Conservation (phyloP, 139 green algal genomes). For the Chlamydomonas sphaeroides region DNA sequence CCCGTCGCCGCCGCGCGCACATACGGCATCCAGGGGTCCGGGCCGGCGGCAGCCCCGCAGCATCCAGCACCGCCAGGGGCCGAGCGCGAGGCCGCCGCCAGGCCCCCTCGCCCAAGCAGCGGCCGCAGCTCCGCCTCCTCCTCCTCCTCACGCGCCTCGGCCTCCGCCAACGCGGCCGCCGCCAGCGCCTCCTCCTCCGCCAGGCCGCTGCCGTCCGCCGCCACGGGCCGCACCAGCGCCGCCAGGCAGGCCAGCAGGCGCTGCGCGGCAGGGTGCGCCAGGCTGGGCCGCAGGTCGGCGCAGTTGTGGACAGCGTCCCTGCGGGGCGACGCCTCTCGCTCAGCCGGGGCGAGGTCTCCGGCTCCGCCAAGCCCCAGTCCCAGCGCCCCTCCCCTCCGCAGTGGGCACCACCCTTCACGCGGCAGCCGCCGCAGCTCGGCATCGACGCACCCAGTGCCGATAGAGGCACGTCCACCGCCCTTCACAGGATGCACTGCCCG, state of each 20-base stretch:
- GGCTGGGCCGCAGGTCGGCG: constrained; percentile 27
- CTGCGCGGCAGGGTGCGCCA: constrained; percentile 28
- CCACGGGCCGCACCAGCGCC: neutral
- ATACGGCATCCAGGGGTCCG: constrained; percentile 11
- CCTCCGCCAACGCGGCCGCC: too few relatives aligned
- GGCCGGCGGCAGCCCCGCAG: too few relatives aligned
- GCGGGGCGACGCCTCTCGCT: too few relatives aligned
- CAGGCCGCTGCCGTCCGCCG: neutral
- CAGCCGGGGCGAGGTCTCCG: too few relatives aligned
- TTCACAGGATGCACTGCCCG: too few relatives aligned
- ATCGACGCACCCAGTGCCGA: too few relatives aligned
- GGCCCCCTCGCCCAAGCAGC: neutral
- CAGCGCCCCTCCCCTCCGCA: too few relatives aligned
- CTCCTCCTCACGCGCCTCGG: neutral
- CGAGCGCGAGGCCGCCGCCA: neutral
- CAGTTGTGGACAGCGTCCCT: constrained; percentile 2
- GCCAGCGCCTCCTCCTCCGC: neutral
- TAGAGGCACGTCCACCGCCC: too few relatives aligned
- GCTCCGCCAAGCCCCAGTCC: too few relatives aligned
- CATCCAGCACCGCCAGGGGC: too few relatives aligned
- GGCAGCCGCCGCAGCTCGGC: too few relatives aligned
- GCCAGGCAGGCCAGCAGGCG: constrained; percentile 20
- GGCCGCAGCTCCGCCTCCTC: neutral
- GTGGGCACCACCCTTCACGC: too few relatives aligned
- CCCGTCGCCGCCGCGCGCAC: neutral